Percentiles rank a stretch among this genome's conserved stretches.
phyloP scores from a whole-genome alignment of 129 eudicot genomes.

The Glebionis coronaria region DNA sequence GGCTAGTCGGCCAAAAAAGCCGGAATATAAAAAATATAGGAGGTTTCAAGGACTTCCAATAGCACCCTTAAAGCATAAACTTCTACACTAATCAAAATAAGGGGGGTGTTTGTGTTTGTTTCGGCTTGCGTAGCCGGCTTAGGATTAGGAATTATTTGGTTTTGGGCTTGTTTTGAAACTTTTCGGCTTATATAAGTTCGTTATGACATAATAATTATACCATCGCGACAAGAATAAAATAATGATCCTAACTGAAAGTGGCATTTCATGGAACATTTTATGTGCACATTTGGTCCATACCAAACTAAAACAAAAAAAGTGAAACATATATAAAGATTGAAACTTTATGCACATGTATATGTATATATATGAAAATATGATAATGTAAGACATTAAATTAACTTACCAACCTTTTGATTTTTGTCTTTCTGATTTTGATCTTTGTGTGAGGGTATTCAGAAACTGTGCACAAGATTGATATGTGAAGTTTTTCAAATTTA shows the following conservation, averaged over 20 bases:
- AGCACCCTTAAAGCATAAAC: too few species aligned
- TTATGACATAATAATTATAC: too few species aligned
- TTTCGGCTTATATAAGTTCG: too few species aligned
- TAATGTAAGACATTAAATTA: slow-evolving; percentile 4
- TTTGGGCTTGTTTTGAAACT: too few species aligned
- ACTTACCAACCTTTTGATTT: slow-evolving; percentile 22
- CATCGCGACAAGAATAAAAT: too few species aligned
- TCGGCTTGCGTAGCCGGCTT: too few species aligned
- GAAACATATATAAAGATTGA: not conserved
- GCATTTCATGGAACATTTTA: slow-evolving; percentile 28
- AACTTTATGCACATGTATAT: not conserved
- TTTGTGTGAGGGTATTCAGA: not conserved
- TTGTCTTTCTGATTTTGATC: slow-evolving; percentile 10
- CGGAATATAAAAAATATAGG: too few species aligned
- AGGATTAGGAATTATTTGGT: too few species aligned
- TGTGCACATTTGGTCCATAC: not conserved
- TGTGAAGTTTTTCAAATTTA: not conserved
- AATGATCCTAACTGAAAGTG: not conserved
- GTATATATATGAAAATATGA: not conserved
- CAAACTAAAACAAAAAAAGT: not conserved
- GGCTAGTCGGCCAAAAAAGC: too few species aligned
- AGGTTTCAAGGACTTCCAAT: too few species aligned
- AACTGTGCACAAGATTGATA: not conserved
- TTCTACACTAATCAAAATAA: too few species aligned
- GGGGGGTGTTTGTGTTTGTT: too few species aligned